These are phyloP conservation scores for Stereum hirsutum DNA, from an alignment of 1,284 basidiomycete genomes.

Conservation along the genomic window DNA sequence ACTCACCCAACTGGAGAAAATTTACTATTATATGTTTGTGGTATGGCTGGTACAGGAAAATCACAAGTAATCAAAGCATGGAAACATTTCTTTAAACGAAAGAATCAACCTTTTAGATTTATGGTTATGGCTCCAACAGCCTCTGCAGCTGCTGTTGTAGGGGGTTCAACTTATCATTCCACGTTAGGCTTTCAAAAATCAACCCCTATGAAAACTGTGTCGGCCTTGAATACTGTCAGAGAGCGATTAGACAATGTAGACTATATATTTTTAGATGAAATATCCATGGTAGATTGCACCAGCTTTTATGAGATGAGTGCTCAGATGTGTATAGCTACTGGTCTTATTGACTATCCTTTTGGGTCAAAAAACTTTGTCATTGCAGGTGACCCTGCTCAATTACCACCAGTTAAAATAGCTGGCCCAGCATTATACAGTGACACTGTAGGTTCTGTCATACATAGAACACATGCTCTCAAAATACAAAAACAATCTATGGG, in stretches of 20 bases:
- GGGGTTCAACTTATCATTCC: conserved; percentile 29
- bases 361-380: too few species aligned
- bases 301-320: conserved; percentile 18
- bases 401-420: too few species aligned
- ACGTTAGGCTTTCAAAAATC: conserved; percentile 17
- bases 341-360: too few species aligned
- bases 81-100: conserved; percentile 17
- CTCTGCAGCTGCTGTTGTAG: conserved; percentile 23
- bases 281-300: conserved; percentile 25
- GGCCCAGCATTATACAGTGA: too few species aligned
- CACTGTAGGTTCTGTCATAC: too few species aligned
- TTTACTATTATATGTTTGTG: conserved; percentile 26
- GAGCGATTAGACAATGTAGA: conserved; percentile 17
- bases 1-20: conserved; percentile 9
- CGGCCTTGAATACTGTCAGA: conserved; percentile 6
- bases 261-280: conserved; percentile 28
- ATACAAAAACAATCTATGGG: too few species aligned
- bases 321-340: conserved; percentile 8
- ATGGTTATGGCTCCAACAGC: conserved; percentile 27
- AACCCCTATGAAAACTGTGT: background rate
- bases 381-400: too few species aligned
- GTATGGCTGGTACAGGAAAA: conserved; percentile 32
- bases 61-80: conserved; percentile 30
- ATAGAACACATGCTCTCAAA: too few species aligned
- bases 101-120: conserved; percentile 18